Percentiles rank a stretch among this genome's conserved stretches.
Evolutionary conservation across 306 rosid species (phyloP).

Genomic region (Vigna unguiculata): DNA sequence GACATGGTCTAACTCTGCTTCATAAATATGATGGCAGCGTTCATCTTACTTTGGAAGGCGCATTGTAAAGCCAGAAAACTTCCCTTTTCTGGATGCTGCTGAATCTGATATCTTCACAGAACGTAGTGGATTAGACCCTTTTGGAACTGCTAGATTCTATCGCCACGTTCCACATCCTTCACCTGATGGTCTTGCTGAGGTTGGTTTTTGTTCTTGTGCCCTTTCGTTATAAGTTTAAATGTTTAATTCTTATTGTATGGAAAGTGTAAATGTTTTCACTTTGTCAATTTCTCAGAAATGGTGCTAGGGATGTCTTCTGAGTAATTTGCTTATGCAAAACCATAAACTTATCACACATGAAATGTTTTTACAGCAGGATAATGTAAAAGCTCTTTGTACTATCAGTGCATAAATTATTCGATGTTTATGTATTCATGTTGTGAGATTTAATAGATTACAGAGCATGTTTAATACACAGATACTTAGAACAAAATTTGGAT

Average conservation of each 20-base stretch:
- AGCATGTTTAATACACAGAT: not conserved
- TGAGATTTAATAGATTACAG: not conserved
- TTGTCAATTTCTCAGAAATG: not conserved
- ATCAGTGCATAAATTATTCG: not conserved
- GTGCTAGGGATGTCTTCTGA: not conserved
- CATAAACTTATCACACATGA: not conserved
- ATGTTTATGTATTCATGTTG: not conserved
- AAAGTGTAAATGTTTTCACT: not conserved
- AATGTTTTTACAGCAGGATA: not conserved
- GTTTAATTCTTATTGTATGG: not conserved
- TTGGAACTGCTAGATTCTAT: conserved; percentile 61
- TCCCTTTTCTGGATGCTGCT: conserved; percentile 68
- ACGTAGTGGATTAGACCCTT: conserved; percentile 57
- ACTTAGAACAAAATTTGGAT: not conserved
- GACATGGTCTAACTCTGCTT: conserved; percentile 31
- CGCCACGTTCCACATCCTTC: conserved; percentile 71
- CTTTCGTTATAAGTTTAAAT: not conserved
- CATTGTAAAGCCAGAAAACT: conserved; percentile 59
- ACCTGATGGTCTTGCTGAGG: conserved; percentile 82
- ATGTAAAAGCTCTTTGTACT: not conserved
- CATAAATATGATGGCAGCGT: conserved; percentile 63
- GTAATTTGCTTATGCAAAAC: not conserved
- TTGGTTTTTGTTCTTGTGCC: conserved; percentile 39
- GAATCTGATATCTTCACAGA: conserved; percentile 63
- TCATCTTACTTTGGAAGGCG: conserved; percentile 67